Evolutionary conservation across 225 moss, liverwort and hornwort genomes (phyloP).

Genomic region (Pseudoscleropodium purum): DNA sequence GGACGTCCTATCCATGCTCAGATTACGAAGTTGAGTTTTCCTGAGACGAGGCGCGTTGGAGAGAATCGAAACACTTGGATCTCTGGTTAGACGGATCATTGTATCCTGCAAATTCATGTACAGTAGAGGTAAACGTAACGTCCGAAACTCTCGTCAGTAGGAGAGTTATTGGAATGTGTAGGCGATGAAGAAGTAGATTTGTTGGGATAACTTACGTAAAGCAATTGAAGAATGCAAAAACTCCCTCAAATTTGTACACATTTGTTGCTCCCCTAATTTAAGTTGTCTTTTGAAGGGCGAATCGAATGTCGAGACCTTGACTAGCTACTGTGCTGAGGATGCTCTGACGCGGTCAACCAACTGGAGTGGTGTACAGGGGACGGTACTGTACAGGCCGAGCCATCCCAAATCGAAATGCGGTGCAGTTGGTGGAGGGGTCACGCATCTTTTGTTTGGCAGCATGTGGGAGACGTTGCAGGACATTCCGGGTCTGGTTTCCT

Average conservation of each 20-base stretch:
- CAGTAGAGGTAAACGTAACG: too few species aligned
- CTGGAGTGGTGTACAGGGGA: not conserved
- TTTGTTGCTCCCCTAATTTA: too few species aligned
- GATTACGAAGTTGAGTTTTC: not conserved
- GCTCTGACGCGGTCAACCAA: not conserved
- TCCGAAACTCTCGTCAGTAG: too few species aligned
- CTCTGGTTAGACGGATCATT: not conserved
- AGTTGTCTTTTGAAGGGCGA: not conserved
- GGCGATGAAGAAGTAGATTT: too few species aligned
- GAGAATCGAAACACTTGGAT: not conserved
- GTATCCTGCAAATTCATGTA: not conserved
- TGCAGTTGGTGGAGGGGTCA: not conserved
- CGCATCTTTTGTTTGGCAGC: not conserved
- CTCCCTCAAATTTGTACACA: too few species aligned
- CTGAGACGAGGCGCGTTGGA: not conserved
- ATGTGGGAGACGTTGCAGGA: not conserved
- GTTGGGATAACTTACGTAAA: too few species aligned
- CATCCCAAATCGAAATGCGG: not conserved
- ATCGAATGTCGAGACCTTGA: too few species aligned
- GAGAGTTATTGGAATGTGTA: too few species aligned
- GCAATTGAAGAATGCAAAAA: too few species aligned
- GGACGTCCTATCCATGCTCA: not conserved
- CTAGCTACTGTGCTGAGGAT: not conserved
- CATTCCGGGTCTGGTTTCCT: not conserved
- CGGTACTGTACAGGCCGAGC: not conserved